phyloP scores from a whole-genome alignment of 179 eudicot species.

The Drosera spatulata region DNA sequence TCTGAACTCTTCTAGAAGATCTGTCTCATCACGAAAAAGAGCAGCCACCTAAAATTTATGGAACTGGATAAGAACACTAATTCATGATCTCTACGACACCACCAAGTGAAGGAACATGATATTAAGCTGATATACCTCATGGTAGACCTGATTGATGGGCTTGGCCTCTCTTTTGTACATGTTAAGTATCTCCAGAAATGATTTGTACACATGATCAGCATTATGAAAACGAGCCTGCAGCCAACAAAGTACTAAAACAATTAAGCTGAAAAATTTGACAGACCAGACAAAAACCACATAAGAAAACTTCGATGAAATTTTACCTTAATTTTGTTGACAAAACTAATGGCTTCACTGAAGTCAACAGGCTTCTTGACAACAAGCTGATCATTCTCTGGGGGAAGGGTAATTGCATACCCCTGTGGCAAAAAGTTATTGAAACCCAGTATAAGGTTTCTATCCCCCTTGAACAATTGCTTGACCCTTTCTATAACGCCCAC shows the following conservation, averaged over 20 bases:
- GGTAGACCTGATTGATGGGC: constrained; percentile 75
- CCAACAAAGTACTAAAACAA: constrained; percentile 3
- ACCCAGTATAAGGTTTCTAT: constrained; percentile 71
- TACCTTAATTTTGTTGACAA: constrained; percentile 98
- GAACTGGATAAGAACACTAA: too few relatives aligned
- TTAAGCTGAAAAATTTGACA: background rate
- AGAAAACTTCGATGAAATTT: background rate
- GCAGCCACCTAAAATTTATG: constrained; percentile 48
- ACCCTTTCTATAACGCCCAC: constrained; percentile 91
- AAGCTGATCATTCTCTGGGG: constrained; percentile 50
- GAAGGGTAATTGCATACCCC: constrained; percentile 77
- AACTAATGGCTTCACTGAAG: constrained; percentile 90
- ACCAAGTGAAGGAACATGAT: too few relatives aligned
- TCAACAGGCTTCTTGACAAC: constrained; percentile 76
- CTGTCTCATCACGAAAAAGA: constrained; percentile 74
- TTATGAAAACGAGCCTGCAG: constrained; percentile 77
- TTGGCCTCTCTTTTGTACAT: constrained; percentile 93
- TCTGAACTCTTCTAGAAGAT: constrained; percentile 88
- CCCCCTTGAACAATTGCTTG: constrained; percentile 90
- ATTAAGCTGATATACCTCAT: constrained; percentile 35
- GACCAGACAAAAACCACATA: too few relatives aligned
- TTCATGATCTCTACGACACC: too few relatives aligned
- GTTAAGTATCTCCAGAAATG: constrained; percentile 87
- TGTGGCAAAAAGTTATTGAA: constrained; percentile 95
- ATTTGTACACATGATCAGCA: constrained; percentile 88